Percentiles rank a stretch among this genome's conserved stretches.
Conservation (phyloP, 2,329 filamentous ascomycete genomes). For the Leptographium flavum region DNA sequence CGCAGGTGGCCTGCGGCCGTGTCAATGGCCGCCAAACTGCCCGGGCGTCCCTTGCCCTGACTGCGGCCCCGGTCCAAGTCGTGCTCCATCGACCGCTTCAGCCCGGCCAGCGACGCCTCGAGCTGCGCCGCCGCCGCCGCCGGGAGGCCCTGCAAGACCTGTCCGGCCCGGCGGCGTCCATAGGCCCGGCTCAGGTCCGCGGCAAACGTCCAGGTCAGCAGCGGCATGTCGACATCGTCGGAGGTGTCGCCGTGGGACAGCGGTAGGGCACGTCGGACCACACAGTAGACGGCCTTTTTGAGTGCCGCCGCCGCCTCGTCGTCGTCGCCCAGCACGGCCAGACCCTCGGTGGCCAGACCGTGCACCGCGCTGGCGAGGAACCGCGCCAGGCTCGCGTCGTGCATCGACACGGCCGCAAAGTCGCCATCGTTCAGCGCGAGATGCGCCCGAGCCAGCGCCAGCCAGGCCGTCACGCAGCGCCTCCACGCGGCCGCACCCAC, state of each 20-base stretch:
- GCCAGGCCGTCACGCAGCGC: slow-evolving; percentile 63
- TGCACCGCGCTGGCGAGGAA: slow-evolving; percentile 58
- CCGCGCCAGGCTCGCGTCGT: slow-evolving; percentile 40
- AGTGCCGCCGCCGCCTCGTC: slow-evolving; percentile 28
- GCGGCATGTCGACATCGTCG: neutral
- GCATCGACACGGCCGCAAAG: slow-evolving; percentile 34
- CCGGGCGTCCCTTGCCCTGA: too few species aligned
- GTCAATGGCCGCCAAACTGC: too few species aligned
- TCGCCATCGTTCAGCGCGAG: slow-evolving; percentile 41
- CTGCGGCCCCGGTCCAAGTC: slow-evolving; percentile 40
- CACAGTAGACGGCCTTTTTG: slow-evolving; percentile 48
- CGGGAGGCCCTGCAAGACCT: slow-evolving; percentile 36
- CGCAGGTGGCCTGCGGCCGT: slow-evolving; percentile 38
- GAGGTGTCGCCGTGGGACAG: slow-evolving; percentile 23
- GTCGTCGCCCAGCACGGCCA: slow-evolving; percentile 19
- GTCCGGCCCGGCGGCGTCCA: slow-evolving; percentile 43
- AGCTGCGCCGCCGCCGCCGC: slow-evolving; percentile 31
- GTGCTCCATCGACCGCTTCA: slow-evolving; percentile 51
- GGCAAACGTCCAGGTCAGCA: slow-evolving; percentile 55
- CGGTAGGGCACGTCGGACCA: slow-evolving; percentile 38
- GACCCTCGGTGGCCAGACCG: slow-evolving; percentile 30
- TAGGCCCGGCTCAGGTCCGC: slow-evolving; percentile 55
- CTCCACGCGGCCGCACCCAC: slow-evolving; percentile 63
- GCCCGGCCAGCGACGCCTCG: slow-evolving; percentile 38
- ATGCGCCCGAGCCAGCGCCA: slow-evolving; percentile 50